phyloP scores from a whole-genome alignment of 1,139 yeast species.

The Hemisphaericaspora subhashii region DNA sequence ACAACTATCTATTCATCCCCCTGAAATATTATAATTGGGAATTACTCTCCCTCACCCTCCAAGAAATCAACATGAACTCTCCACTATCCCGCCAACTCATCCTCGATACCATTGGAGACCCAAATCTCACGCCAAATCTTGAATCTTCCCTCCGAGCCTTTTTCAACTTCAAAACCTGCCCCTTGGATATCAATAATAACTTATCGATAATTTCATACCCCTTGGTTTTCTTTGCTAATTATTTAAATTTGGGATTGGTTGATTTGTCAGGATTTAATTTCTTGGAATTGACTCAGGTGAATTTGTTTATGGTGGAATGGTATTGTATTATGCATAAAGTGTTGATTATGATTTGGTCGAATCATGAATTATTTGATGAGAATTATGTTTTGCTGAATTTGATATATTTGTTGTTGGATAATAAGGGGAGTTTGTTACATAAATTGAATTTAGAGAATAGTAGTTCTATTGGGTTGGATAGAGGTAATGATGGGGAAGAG shows the following conservation, averaged over 20 bases:
- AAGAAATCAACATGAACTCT: slow-evolving; percentile 33
- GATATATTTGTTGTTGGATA: slow-evolving; percentile 23
- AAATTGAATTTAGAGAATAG: slow-evolving; percentile 3
- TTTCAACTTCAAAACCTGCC: slow-evolving; percentile 21
- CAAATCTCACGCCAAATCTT: slow-evolving; percentile 15
- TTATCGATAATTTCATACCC: slow-evolving; percentile 48
- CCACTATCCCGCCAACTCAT: slow-evolving; percentile 13
- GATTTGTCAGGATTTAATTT: slow-evolving; percentile 18
- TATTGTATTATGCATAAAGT: slow-evolving; percentile 37
- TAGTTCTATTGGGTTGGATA: no score
- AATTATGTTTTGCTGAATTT: slow-evolving; percentile 32
- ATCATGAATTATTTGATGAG: slow-evolving; percentile 20
- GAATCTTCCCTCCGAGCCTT: slow-evolving; percentile 17
- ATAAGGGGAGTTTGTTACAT: slow-evolving; percentile 12
- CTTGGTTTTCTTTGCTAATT: slow-evolving; percentile 27
- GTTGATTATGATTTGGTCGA: slow-evolving; percentile 23
- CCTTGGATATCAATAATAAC: slow-evolving; percentile 39
- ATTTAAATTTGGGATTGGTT: slow-evolving; percentile 17
- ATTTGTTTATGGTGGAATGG: slow-evolving; percentile 38
- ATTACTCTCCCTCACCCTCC: slow-evolving; percentile 37
- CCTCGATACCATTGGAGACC: slow-evolving; percentile 12
- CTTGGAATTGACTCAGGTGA: slow-evolving; percentile 19
- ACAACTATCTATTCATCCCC: slow-evolving; percentile 43
- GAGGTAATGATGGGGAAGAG: slow-evolving; percentile 14
- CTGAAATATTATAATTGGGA: slow-evolving; percentile 39